Evolutionary conservation across 2,329 filamentous ascomycete species (phyloP), one percentile per base, ranked within the genome.

Genomic region (Hirsutella minnesotensis): DNA sequence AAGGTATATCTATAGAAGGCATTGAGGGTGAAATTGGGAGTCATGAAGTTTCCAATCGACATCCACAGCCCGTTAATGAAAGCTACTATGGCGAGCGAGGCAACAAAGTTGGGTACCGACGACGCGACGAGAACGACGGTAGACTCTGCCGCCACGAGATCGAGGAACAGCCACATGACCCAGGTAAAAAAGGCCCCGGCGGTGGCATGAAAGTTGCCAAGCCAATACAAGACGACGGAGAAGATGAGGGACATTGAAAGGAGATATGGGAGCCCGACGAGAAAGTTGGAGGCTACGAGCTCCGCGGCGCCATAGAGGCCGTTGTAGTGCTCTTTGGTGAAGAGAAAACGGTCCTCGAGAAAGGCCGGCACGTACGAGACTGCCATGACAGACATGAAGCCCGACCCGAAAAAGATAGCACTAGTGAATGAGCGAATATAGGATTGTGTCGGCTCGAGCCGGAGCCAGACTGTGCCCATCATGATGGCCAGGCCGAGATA

Each of bases 61-160:
- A 94, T 94, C 86, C 86, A 94, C 7, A 94, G 68, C 0, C 86
- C 86, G 60, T 94, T 94, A 20, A 83, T 82, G 55, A 94, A 94
- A 1, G 87, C 86, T 0, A 84, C 83, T 2, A 87, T 68, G 0
- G 87, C 86, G 1, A 94, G 75, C 0, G 84, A 70, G 37, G 90
- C 75, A 40, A 94, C 86, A 50, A 94, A 94, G 47, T 81, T 82
- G 0, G 85, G 85, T 49, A 87, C 79, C 2, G 92, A 59, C 1
- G 74, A 77, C 1, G 80, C 77, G 19, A 94, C 68, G 21, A 94
- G 68, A 3, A 94, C 84, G 20, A 94, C 86, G 1, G 94, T 75
- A 1, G 82, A 83, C 62, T 94, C 86, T 18, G 86, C 86, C 0
- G 86, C 86, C 2, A 94, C 62, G 1, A 94, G 73, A 55, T 94